A percentile compares a stretch with the other conserved stretches of the same genome.
Evolutionary conservation across 257 asterid genomes (phyloP).

Genomic region (Solanum pinnatisectum): DNA sequence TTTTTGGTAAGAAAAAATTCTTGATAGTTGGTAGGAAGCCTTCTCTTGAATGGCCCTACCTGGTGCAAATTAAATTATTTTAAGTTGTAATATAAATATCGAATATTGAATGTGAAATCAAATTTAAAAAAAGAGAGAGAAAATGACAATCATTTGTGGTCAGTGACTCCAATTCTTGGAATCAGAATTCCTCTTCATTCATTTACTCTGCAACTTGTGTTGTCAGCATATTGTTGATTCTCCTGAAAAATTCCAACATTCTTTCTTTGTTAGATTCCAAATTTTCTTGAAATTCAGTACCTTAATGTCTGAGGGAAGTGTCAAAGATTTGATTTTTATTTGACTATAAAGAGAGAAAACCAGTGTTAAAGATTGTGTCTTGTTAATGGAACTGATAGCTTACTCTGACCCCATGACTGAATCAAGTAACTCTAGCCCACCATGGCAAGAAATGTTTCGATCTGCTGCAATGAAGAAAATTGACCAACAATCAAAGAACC

Average conservation of each 20-base stretch:
- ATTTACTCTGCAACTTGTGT: neutral
- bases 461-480: constrained; percentile 70
- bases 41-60: neutral
- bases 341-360: neutral
- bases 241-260: neutral
- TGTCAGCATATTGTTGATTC: neutral
- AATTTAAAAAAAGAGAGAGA: neutral
- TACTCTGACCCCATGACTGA: constrained; percentile 49
- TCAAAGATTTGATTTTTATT: neutral
- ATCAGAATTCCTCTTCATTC: neutral
- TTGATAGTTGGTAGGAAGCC: neutral
- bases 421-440: constrained; percentile 28
- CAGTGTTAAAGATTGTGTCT: neutral
- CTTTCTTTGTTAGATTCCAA: neutral
- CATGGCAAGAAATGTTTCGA: constrained; percentile 97
- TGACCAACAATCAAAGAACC: constrained; percentile 9
- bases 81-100: too few species aligned
- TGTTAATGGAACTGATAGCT: constrained; percentile 50
- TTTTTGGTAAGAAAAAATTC: too few species aligned
- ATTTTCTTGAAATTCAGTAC: neutral
- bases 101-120: neutral
- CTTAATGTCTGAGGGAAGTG: neutral
- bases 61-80: too few species aligned
- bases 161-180: neutral
- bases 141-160: neutral